Conservation (phyloP, 192 early-diverging fungal species). For the Thamnidium elegans region DNA sequence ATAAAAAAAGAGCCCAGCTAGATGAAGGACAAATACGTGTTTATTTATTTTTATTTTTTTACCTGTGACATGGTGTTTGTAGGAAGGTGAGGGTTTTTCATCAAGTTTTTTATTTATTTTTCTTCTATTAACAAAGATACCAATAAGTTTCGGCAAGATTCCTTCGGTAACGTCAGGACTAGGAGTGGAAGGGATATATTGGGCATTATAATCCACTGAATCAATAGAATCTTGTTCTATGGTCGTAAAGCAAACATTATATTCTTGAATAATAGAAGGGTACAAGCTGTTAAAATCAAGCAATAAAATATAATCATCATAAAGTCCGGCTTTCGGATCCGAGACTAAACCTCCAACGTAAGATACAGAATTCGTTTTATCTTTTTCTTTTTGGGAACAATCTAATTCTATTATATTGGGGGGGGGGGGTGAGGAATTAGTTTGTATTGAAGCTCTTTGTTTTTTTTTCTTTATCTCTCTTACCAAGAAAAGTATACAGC, state of each 20-base stretch:
- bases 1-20: too few relatives aligned
- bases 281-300: conserved; percentile 99
- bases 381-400: conserved; percentile 13
- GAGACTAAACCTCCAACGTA: conserved; percentile 94
- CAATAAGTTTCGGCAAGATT: conserved; percentile 82
- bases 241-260: conserved; percentile 99
- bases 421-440: not conserved
- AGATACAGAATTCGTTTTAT: not conserved
- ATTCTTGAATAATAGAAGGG: conserved; percentile 99
- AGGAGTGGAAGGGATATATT: conserved; percentile 76
- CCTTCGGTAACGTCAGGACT: conserved; percentile 61
- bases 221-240: not conserved
- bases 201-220: conserved; percentile 40
- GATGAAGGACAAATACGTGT: not conserved
- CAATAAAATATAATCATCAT: conserved; percentile 90
- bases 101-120: conserved; percentile 82
- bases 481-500: too few relatives aligned
- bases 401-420: conserved; percentile 26
- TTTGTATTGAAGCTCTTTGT: not conserved
- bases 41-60: not conserved
- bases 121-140: conserved; percentile 86
- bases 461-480: too few relatives aligned
- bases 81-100: conserved; percentile 70
- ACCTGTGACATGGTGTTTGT: conserved; percentile 49
- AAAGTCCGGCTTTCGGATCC: conserved; percentile 96